These are phyloP conservation scores for Aspergillus wentii DNA, from an alignment of 495 filamentous ascomycete genomes.

Conservation along the genomic window DNA sequence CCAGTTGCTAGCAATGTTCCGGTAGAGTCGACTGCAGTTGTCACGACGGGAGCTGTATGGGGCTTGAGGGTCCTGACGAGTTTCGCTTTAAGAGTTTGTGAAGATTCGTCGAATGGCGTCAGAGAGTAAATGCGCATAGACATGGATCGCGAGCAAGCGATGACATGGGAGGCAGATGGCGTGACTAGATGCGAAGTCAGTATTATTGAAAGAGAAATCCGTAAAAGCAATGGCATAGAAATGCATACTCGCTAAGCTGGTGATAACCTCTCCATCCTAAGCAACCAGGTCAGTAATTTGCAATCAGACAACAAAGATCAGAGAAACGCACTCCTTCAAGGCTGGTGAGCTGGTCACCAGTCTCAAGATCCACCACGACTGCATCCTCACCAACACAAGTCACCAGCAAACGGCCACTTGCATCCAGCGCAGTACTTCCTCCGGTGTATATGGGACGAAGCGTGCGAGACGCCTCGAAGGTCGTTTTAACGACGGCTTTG, in stretches of 20 bases:
- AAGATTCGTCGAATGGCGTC: slow-evolving; percentile 45
- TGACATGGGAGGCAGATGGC: slow-evolving; percentile 78
- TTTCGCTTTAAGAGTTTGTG: slow-evolving; percentile 53
- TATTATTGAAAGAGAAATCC: slow-evolving; percentile 12
- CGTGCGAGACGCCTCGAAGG: slow-evolving; percentile 73
- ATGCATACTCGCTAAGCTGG: slow-evolving; percentile 69
- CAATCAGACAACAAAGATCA: background rate
- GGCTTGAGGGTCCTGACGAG: slow-evolving; percentile 80
- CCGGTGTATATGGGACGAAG: slow-evolving; percentile 94
- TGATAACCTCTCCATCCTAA: slow-evolving; percentile 90
- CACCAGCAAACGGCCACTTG: slow-evolving; percentile 75
- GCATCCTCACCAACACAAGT: slow-evolving; percentile 87
- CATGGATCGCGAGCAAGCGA: slow-evolving; percentile 87
- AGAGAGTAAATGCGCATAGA: slow-evolving; percentile 90
- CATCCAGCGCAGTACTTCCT: slow-evolving; percentile 78
- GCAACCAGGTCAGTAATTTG: slow-evolving; percentile 14
- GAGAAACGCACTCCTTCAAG: slow-evolving; percentile 74
- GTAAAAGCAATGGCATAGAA: slow-evolving; percentile 1
- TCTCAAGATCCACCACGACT: slow-evolving; percentile 78
- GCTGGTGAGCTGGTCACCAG: slow-evolving; percentile 73
- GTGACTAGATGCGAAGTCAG: slow-evolving; percentile 54
- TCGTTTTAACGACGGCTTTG: slow-evolving; percentile 61
- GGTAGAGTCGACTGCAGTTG: slow-evolving; percentile 75
- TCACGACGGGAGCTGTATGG: slow-evolving; percentile 84
- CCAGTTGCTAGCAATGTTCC: slow-evolving; percentile 89